These are phyloP conservation scores for Pleurotus cornucopiae DNA, from an alignment of 768 basidiomycete species.

Conservation along the genomic window DNA sequence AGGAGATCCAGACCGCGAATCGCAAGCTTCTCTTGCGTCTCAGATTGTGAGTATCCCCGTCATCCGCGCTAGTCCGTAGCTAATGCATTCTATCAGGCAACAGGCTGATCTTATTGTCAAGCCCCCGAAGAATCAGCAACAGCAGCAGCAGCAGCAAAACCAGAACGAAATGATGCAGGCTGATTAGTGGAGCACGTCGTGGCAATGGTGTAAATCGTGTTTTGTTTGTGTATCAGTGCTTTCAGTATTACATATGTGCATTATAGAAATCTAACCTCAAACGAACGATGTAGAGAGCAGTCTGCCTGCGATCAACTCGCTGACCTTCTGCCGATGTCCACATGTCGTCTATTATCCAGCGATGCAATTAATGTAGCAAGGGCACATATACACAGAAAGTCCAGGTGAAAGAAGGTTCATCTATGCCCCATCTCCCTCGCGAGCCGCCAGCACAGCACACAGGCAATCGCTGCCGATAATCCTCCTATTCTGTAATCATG, in stretches of 20 bases:
- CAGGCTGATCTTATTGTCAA: conserved; percentile 78
- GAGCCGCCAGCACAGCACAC: conserved; percentile 49
- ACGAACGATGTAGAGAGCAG: no score
- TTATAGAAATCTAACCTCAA: no score
- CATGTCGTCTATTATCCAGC: no score
- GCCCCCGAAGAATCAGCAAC: conserved; percentile 46
- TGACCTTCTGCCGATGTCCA: no score
- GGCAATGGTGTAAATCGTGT: no score
- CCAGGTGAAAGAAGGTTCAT: conserved; percentile 13
- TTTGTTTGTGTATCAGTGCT: no score
- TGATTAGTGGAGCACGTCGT: background rate
- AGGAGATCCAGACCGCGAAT: conserved; percentile 68
- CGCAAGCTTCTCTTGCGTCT: conserved; percentile 78
- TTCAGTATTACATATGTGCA: no score
- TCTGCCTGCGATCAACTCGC: no score
- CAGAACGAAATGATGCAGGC: background rate
- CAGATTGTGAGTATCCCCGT: conserved; percentile 59
- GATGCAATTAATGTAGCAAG: background rate
- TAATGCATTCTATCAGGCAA: conserved; percentile 42
- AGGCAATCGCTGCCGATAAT: conserved; percentile 48
- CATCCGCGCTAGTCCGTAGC: background rate
- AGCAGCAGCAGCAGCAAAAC: conserved; percentile 45
- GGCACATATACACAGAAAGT: background rate
- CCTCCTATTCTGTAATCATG: conserved; percentile 47
- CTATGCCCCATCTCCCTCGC: conserved; percentile 47